A percentile compares a stretch with the other conserved stretches of the same genome.
phyloP scores from a whole-genome alignment of 345 rosid species.

The Iberis pinnata region DNA sequence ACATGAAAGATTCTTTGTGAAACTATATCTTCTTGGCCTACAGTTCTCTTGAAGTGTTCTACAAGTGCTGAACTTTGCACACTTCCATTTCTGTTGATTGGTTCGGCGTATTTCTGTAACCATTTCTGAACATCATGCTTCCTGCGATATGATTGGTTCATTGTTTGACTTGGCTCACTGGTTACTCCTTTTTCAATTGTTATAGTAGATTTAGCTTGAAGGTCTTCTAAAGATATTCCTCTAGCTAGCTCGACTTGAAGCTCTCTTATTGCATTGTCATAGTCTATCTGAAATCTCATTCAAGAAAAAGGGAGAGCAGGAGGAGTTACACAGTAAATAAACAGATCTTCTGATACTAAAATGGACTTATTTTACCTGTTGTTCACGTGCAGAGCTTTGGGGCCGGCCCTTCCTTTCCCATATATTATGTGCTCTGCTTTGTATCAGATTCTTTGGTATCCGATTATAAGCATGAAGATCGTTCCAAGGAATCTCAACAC shows the following conservation, averaged over 20 bases:
- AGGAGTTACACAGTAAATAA: background rate
- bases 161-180: slow-evolving; percentile 3
- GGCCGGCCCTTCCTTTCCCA: slow-evolving; percentile 59
- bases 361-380: slow-evolving; percentile 36
- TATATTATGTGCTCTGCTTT: slow-evolving; percentile 42
- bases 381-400: slow-evolving; percentile 36
- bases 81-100: slow-evolving; percentile 28
- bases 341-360: slow-evolving; percentile 9
- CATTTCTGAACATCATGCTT: slow-evolving; percentile 31
- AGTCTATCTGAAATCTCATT: slow-evolving; percentile 36
- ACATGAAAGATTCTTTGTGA: slow-evolving; percentile 35
- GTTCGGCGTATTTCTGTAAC: slow-evolving; percentile 39
- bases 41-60: slow-evolving; percentile 39
- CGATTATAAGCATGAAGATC: slow-evolving; percentile 29
- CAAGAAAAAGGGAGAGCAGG: slow-evolving; percentile 17
- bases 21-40: slow-evolving; percentile 39
- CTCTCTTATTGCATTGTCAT: slow-evolving; percentile 46
- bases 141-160: slow-evolving; percentile 7
- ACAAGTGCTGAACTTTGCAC: slow-evolving; percentile 30
- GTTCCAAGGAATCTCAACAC: slow-evolving; percentile 46
- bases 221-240: slow-evolving; percentile 43
- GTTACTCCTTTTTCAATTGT: slow-evolving; percentile 17
- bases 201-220: slow-evolving; percentile 26
- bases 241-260: slow-evolving; percentile 41
- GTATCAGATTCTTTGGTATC: slow-evolving; percentile 42